Base-by-base conservation (phyloP, 805 yeast genomes). In the Lachancea kluyveri region DNA sequence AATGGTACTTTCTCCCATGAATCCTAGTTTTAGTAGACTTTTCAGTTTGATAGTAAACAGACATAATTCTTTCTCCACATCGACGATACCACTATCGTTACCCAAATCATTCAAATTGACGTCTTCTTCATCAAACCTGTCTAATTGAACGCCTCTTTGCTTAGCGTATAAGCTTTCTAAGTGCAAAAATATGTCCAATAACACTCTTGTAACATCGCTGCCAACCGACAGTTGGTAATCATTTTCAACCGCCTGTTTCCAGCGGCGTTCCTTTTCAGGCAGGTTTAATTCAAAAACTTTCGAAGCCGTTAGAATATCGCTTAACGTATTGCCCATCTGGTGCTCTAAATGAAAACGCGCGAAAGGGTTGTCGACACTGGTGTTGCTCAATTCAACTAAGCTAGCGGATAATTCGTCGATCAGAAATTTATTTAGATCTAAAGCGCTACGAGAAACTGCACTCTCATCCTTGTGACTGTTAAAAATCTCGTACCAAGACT, bases 41-140 rank as follows among this genome's bases (percentile, higher is more conserved):
- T 46, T 55, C 26, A 57, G 30, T 37, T 57, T 57, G 6, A 57
- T 44, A 2, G 52, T 45, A 25, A 37, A 55, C 7, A 57, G 6
- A 5, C 49, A 28, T 8, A 57, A 37, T 12, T 47, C 46, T 18
- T 40, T 46, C 31, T 52, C 59, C 10, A 36, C 28, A 13, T 38
- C 42, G 3, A 29, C 29, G 5, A 42, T 28, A 11, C 28, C 30
- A 3, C 21, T 30, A 6, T 37, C 38, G 5, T 30, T 19, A 3
- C 18, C 21, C 8, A 49, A 16, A 21, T 44, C 47, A 33, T 44
- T 48, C 6, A 46, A 38, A 28, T 46, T 42, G 1, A 45, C 54
- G 35, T 52, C 54, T 37, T 53, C 59, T 19, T 45, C 46, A 3
- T 46, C 42, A 11, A 33, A 34, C 23, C 56, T 50, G 9, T 46